These are phyloP conservation scores for Cicer bijugum DNA, from an alignment of 306 rosid genomes.

Conservation along the genomic window DNA sequence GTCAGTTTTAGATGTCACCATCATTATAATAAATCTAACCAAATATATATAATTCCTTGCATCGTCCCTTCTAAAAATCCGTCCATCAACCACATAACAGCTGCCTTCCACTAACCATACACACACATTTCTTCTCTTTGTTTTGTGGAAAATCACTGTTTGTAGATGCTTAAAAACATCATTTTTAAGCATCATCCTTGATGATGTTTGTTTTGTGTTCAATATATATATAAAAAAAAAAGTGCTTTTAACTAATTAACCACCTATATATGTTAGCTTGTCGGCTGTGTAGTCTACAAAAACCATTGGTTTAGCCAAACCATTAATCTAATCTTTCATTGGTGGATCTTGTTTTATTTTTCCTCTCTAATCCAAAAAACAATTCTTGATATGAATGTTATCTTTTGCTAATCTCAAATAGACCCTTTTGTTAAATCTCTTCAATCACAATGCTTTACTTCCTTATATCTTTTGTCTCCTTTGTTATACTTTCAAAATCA, in stretches of 20 bases:
- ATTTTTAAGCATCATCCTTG: conserved; percentile 43
- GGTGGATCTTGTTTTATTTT: conserved; percentile 45
- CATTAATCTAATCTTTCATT: conserved; percentile 46
- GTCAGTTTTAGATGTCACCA: conserved; percentile 40
- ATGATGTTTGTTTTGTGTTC: conserved; percentile 31
- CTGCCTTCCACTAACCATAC: conserved; percentile 53
- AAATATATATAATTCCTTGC: conserved; percentile 30
- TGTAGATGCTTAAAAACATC: conserved; percentile 47
- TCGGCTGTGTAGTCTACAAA: conserved; percentile 57
- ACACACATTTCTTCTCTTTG: conserved; percentile 48
- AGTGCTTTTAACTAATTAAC: conserved; percentile 42
- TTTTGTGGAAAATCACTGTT: conserved; percentile 50
- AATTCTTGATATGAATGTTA: conserved; percentile 18
- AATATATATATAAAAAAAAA: conserved; percentile 1
- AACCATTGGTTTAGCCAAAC: conserved; percentile 46
- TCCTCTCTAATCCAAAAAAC: background rate
- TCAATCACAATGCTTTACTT: conserved; percentile 71
- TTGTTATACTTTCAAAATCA: conserved; percentile 71
- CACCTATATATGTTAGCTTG: conserved; percentile 47
- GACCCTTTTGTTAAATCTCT: conserved; percentile 40
- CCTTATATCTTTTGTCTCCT: conserved; percentile 73
- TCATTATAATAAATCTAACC: conserved; percentile 38
- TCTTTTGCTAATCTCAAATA: conserved; percentile 39
- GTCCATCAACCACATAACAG: conserved; percentile 47
- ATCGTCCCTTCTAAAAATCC: conserved; percentile 11